Evolutionary conservation across 345 rosid species (phyloP).

Genomic region (Eucalyptus globulus): DNA sequence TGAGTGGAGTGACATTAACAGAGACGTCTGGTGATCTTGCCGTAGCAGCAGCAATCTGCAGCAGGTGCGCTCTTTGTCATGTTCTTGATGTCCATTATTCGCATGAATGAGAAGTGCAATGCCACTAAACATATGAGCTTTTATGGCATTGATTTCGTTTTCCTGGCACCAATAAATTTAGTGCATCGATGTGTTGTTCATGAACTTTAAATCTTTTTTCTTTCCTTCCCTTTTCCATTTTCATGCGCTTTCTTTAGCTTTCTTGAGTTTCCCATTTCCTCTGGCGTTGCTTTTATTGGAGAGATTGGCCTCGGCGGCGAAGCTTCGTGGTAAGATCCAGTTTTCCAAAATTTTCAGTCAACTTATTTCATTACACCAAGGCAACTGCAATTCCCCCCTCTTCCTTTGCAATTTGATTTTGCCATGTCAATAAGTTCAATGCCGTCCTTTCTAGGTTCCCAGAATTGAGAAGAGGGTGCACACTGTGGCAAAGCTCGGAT

Average conservation of each 20-base stretch:
- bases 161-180: neutral
- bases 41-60: slow-evolving; percentile 91
- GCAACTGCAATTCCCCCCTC: neutral
- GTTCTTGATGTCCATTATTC: neutral
- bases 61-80: slow-evolving; percentile 37
- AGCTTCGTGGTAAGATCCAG: slow-evolving; percentile 48
- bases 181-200: neutral
- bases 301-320: slow-evolving; percentile 90
- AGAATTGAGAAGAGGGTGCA: slow-evolving; percentile 73
- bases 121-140: neutral
- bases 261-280: slow-evolving; percentile 87
- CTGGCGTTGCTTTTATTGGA: slow-evolving; percentile 68
- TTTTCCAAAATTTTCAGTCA: neutral
- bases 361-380: neutral
- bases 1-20: slow-evolving; percentile 59
- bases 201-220: neutral
- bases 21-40: slow-evolving; percentile 97
- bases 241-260: slow-evolving; percentile 28
- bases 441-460: slow-evolving; percentile 30
- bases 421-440: neutral
- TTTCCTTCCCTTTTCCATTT: neutral
- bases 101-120: neutral
- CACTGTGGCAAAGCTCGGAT: slow-evolving; percentile 73
- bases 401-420: neutral
- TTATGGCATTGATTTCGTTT: neutral